These are phyloP conservation scores for Hyaloscypha finlandica DNA, from an alignment of 495 filamentous ascomycete genomes.

Conservation along the genomic window DNA sequence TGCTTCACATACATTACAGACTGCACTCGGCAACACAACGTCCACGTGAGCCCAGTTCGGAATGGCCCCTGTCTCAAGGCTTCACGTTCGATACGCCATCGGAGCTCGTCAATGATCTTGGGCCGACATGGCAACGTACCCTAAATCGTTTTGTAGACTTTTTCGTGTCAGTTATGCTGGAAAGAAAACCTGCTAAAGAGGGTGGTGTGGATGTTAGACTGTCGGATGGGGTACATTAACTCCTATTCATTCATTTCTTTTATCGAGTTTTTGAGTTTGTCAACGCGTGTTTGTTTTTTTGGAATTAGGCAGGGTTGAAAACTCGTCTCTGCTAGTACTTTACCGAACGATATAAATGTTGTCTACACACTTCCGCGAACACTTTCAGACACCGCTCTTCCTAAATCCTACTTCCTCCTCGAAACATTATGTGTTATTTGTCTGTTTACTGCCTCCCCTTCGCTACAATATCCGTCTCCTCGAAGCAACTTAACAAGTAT, in stretches of 20 bases:
- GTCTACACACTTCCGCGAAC: too few species aligned
- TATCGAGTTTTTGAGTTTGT: neutral
- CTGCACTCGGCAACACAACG: too few species aligned
- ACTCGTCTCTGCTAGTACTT: too few species aligned
- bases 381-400: too few species aligned
- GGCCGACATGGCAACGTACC: neutral
- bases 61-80: neutral
- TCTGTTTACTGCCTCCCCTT: too few species aligned
- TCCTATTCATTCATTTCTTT: neutral
- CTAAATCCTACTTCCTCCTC: too few species aligned
- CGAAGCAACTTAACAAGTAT: constrained; percentile 44
- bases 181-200: too few species aligned
- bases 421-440: too few species aligned
- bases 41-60: too few species aligned
- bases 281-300: neutral
- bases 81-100: neutral
- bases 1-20: neutral
- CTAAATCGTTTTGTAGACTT: neutral
- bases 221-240: neutral
- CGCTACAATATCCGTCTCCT: too few species aligned
- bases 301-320: neutral
- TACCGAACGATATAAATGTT: too few species aligned
- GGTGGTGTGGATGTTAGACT: neutral
- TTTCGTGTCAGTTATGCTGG: neutral
- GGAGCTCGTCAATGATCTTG: neutral